Evolutionary conservation across 1,284 basidiomycete species (phyloP).

Genomic region (Omphalotus olearius): DNA sequence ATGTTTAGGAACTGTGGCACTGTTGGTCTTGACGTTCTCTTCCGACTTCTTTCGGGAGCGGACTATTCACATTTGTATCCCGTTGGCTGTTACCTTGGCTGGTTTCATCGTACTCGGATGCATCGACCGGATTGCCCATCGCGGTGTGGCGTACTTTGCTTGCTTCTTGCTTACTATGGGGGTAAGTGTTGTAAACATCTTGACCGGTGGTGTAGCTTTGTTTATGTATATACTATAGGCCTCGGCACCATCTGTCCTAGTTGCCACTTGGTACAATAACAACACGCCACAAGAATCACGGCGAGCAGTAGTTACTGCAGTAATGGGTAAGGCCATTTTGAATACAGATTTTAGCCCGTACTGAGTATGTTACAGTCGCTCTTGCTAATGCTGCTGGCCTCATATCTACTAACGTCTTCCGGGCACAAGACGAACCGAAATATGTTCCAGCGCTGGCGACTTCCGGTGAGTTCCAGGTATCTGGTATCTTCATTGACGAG

Average conservation of each 20-base stretch:
- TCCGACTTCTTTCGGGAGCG: constrained; percentile 49
- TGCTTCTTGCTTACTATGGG: constrained; percentile 46
- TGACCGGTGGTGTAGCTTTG: neutral
- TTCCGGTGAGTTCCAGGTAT: constrained; percentile 26
- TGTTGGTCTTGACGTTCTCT: constrained; percentile 45
- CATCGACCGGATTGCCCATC: constrained; percentile 34
- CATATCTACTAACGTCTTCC: constrained; percentile 49
- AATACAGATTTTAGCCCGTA: neutral
- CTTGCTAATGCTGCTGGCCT: constrained; percentile 48
- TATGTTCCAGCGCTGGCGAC: constrained; percentile 36
- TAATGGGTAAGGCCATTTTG: constrained; percentile 32
- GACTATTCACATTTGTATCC: constrained; percentile 42
- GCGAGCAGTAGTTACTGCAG: constrained; percentile 44
- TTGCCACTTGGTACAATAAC: constrained; percentile 48
- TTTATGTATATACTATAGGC: constrained; percentile 29
- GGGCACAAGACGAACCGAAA: constrained; percentile 42
- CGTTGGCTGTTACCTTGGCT: constrained; percentile 37
- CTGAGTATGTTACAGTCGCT: constrained; percentile 30
- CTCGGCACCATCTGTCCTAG: constrained; percentile 44
- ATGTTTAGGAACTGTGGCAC: constrained; percentile 30
- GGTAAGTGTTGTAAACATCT: constrained; percentile 20
- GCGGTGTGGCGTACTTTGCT: constrained; percentile 44
- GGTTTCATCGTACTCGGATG: constrained; percentile 50
- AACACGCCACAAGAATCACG: constrained; percentile 46
- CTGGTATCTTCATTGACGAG: neutral